These are phyloP conservation scores for Lentinula raphanica DNA, from an alignment of 768 basidiomycete genomes.

Conservation along the genomic window DNA sequence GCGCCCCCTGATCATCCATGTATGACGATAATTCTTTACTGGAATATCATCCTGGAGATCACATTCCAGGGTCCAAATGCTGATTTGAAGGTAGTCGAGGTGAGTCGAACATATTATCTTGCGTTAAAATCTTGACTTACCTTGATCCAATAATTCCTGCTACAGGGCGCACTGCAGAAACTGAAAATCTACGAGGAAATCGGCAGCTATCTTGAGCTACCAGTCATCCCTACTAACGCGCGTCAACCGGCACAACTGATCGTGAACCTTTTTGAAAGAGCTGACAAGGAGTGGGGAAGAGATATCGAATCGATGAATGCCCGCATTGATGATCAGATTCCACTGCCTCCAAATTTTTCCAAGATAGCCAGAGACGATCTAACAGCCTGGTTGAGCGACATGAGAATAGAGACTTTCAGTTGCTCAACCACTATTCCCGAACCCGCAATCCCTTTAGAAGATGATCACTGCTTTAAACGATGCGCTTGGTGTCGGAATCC, in stretches of 20 bases:
- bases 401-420: neutral
- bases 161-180: neutral
- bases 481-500: slow-evolving; percentile 67
- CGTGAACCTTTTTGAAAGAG: neutral
- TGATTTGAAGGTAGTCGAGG: neutral
- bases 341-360: neutral
- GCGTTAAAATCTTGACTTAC: no score
- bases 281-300: neutral
- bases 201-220: neutral
- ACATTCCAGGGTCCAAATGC: slow-evolving; percentile 31
- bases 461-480: no score
- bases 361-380: neutral
- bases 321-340: neutral
- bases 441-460: no score
- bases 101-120: neutral
- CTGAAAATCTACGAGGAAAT: neutral
- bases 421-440: neutral
- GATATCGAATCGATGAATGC: neutral
- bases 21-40: slow-evolving; percentile 54
- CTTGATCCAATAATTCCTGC: no score
- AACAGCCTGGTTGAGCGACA: neutral
- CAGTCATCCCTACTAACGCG: neutral
- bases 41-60: slow-evolving; percentile 52
- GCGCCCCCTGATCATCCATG: slow-evolving; percentile 61
- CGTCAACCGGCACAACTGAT: neutral